Evolutionary conservation across 202 grass and related monocot genomes (phyloP), one percentile per base, ranked within the genome.

Genomic region (Carex sylvatica): DNA sequence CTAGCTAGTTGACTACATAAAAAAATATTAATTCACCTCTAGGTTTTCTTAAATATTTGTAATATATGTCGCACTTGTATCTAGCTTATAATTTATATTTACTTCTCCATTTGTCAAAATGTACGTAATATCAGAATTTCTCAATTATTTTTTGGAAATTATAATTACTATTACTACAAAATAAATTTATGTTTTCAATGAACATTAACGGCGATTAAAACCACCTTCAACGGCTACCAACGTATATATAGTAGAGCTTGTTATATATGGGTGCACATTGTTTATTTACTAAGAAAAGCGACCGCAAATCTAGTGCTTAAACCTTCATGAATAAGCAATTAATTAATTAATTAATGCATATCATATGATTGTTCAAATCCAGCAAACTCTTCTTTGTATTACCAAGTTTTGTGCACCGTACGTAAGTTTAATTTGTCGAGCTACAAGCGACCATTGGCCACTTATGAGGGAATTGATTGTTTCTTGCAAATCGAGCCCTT

Each of bases 341-440:
- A 28, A 26, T 26, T 26, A 26, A 28, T 28, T 28, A 40, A 40
- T 8, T 6, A 46, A 79, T 35, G 13, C 7, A 69, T 40, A 12
- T 44, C 35, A 70, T 70, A 10, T 63, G 78, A 59, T 22, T 64
- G 16, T 80, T 19, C 35, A 26, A 65, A 80, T 63, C 18, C 59
- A 80, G 20, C 77, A 80, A 80, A 5, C 36, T 44, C 20, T 64
- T 5, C 19, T 35, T 80, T 38, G 20, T 44, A 80, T 40, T 80
- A 46, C 55, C 28, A 67, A 47, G 60, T 66, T 66, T 18, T 81
- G 38, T 81, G 61, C 33, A 64, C 18, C 33, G 61, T 53, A 82
- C 69, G 79, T n/a, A n/a, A n/a, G n/a, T n/a, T n/a, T n/a, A n/a
- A n/a, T 52, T 82, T 82, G 79, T 82, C 73, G 56, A 46, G 55